These are phyloP conservation scores for Mycena olivaceomarginata DNA, from an alignment of 768 basidiomycete genomes.

Conservation along the genomic window DNA sequence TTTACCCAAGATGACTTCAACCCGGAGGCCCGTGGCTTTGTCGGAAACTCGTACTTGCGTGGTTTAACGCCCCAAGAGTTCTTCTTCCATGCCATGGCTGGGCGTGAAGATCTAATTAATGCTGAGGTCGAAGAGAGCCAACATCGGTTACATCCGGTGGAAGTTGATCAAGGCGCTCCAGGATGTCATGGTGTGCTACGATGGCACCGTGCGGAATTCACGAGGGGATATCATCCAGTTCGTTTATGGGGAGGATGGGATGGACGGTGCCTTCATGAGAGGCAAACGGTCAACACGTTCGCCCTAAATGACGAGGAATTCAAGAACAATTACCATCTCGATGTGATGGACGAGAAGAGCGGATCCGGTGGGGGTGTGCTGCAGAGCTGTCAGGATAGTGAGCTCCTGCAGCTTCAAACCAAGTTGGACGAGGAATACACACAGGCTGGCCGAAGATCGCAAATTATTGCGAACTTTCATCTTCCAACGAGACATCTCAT, in stretches of 20 bases:
- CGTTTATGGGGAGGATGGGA: slow-evolving; percentile 98
- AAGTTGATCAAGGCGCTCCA: slow-evolving; percentile 98
- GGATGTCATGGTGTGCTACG: slow-evolving; percentile 98
- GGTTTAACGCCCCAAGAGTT: slow-evolving; percentile 98
- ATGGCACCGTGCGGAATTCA: slow-evolving; percentile 98
- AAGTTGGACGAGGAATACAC: slow-evolving; percentile 81
- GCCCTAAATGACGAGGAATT: slow-evolving; percentile 88
- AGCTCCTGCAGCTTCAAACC: slow-evolving; percentile 78
- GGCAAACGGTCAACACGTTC: slow-evolving; percentile 94
- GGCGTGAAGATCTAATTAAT: slow-evolving; percentile 98
- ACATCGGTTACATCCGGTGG: slow-evolving; percentile 99
- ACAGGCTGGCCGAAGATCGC: slow-evolving; percentile 83
- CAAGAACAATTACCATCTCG: slow-evolving; percentile 94
- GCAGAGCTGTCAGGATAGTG: slow-evolving; percentile 89
- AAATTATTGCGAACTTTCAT: slow-evolving; percentile 84
- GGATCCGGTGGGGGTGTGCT: slow-evolving; percentile 66
- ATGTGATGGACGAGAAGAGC: slow-evolving; percentile 80
- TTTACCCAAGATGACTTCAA: slow-evolving; percentile 99
- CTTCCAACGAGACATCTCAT: slow-evolving; percentile 80
- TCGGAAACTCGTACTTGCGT: slow-evolving; percentile 98
- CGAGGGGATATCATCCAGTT: slow-evolving; percentile 98
- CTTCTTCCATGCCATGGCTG: slow-evolving; percentile 99
- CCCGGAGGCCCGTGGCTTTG: slow-evolving; percentile 98
- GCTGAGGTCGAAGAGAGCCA: slow-evolving; percentile 99
- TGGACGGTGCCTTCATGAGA: slow-evolving; percentile 99